Evolutionary conservation across 228 moss, liverwort and hornwort genomes (phyloP), one percentile per base, ranked within the genome.

Genomic region (Sphagnum magellanicum): DNA sequence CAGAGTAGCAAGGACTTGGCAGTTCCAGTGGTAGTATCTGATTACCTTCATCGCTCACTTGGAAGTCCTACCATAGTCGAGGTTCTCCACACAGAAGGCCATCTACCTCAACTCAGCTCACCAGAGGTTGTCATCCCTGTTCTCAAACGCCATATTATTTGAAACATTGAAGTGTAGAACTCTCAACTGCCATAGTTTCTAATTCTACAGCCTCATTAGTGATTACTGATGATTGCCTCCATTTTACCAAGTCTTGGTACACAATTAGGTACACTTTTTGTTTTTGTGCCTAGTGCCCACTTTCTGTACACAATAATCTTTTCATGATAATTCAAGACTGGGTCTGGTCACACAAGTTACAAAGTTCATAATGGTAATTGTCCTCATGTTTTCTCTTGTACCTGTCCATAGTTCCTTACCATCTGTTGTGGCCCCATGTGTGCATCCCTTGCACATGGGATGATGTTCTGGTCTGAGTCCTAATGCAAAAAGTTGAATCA

Each of bases 61-160:
- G 89, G 89, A 17, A 89, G 87, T 46, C 86, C 79, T 52, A 88
- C 91, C 5, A 83, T 86, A 49, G 83, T 91, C 9, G 91, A 91
- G 75, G 76, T 83, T n/a, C 17, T 17, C 17, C 17, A 17, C 17
- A 17, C 17, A 17, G 17, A 17, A 17, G 17, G 17, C 17, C 17
- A 17, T 17, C 17, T 17, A 17, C 17, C 17, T 17, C 17, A 17
- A 17, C 17, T 17, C 17, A 17, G 17, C 17, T 17, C 17, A 17
- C 0, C 17, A 17, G 17, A 17, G 17, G 0, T 17, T 32, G 32
- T 32, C 32, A 32, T 32, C 1, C 32, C 32, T 32, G 32, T 32
- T 32, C 32, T 32, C 32, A 32, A 32, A 32, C 3, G 3, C 32
- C 32, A 32, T 32, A 3, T 32, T 32, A 32, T 32, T 32, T 2